These are phyloP conservation scores for Rhodotorula diobovata DNA, from an alignment of 768 basidiomycete species.

Conservation along the genomic window DNA sequence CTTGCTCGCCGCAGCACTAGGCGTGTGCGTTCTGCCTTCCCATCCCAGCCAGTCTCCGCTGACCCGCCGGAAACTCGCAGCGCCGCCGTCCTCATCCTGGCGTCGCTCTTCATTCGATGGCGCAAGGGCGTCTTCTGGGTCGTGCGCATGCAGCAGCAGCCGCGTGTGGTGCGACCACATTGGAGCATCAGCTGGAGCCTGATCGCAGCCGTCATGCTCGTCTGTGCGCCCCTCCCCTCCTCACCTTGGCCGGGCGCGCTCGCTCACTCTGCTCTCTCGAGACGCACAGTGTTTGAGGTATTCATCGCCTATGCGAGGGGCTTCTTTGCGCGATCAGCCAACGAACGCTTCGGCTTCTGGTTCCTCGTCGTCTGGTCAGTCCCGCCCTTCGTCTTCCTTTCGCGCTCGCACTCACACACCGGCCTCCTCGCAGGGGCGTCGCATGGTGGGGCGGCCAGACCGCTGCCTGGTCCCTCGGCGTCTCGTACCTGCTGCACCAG, in stretches of 20 bases:
- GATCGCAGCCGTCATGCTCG: slow-evolving; percentile 10
- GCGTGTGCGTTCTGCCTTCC: neutral
- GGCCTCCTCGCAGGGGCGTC: neutral
- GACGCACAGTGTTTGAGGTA: slow-evolving; percentile 15
- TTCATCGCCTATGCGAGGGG: neutral
- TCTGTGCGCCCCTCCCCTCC: slow-evolving; percentile 2
- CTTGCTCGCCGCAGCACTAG: slow-evolving; percentile 1
- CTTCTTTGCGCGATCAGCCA: neutral
- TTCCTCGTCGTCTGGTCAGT: slow-evolving; percentile 14
- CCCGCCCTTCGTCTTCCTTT: too few relatives aligned
- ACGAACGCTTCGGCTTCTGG: neutral
- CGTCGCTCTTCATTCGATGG: slow-evolving; percentile 1
- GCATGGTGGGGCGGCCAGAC: slow-evolving; percentile 11
- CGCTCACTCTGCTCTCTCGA: too few relatives aligned
- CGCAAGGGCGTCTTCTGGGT: slow-evolving; percentile 16
- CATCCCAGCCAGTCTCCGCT: too few relatives aligned
- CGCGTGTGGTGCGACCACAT: slow-evolving; percentile 1
- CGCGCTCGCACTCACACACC: too few relatives aligned
- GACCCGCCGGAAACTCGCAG: neutral
- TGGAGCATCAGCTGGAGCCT: slow-evolving; percentile 9
- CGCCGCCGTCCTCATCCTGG: neutral
- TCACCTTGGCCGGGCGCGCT: neutral
- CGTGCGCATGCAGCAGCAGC: slow-evolving; percentile 5
- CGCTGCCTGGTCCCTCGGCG: slow-evolving; percentile 11
- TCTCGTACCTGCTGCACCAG: slow-evolving; percentile 11